Evolutionary conservation across 2,329 filamentous ascomycete species (phyloP).

Genomic region (Paraphoma sp.): DNA sequence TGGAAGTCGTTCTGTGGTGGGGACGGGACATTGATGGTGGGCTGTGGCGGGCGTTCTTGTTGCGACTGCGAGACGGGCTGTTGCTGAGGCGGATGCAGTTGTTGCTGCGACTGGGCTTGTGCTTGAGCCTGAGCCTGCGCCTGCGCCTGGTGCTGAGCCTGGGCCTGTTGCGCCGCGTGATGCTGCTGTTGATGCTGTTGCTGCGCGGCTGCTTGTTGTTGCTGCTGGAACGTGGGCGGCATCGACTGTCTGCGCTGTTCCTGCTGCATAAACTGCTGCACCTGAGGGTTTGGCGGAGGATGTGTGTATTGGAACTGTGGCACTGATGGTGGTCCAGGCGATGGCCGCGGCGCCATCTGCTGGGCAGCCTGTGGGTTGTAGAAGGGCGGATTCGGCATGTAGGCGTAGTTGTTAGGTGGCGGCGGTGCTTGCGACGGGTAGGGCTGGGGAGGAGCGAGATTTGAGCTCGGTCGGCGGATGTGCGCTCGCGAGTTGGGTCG

Average conservation of each 20-base stretch:
- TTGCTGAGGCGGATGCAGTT: slow-evolving; percentile 72
- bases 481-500: slow-evolving; percentile 79
- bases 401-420: slow-evolving; percentile 74
- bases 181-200: slow-evolving; percentile 68
- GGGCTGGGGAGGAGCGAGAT: slow-evolving; percentile 70
- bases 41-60: slow-evolving; percentile 59
- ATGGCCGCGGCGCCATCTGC: slow-evolving; percentile 54
- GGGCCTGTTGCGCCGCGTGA: slow-evolving; percentile 67
- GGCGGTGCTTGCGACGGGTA: slow-evolving; percentile 68
- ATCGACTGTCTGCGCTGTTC: slow-evolving; percentile 77
- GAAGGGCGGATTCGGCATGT: slow-evolving; percentile 84
- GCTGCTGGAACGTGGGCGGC: slow-evolving; percentile 70
- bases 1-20: slow-evolving; percentile 61
- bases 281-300: slow-evolving; percentile 55
- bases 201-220: slow-evolving; percentile 68
- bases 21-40: slow-evolving; percentile 50
- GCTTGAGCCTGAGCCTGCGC: slow-evolving; percentile 55
- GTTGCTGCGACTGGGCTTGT: slow-evolving; percentile 62
- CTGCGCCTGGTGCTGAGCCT: slow-evolving; percentile 58
- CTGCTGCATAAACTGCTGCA: slow-evolving; percentile 75
- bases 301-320: slow-evolving; percentile 55
- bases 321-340: slow-evolving; percentile 44
- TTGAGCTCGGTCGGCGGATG: slow-evolving; percentile 75
- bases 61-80: slow-evolving; percentile 77
- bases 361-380: slow-evolving; percentile 72